These are phyloP conservation scores for Didymella arachidicola DNA, from an alignment of 2,329 filamentous ascomycete species.

Conservation along the genomic window DNA sequence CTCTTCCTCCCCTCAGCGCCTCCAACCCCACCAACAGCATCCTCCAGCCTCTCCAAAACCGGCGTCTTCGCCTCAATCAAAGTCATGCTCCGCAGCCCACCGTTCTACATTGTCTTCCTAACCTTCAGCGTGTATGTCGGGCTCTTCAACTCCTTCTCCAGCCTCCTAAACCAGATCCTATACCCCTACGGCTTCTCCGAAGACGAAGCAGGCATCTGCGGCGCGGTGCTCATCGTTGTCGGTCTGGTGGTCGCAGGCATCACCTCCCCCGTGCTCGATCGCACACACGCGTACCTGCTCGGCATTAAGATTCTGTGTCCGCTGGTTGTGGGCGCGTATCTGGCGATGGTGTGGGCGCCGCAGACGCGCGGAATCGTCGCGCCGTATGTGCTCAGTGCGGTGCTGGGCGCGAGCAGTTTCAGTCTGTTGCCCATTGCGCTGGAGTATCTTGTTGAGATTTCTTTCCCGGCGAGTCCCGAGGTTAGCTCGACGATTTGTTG, in stretches of 20 bases:
- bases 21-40: slow-evolving; percentile 77
- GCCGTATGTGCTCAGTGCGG: slow-evolving; percentile 75
- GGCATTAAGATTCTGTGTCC: slow-evolving; percentile 79
- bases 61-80: slow-evolving; percentile 63
- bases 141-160: slow-evolving; percentile 91
- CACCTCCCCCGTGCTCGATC: slow-evolving; percentile 81
- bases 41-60: slow-evolving; percentile 63
- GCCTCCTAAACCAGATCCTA: slow-evolving; percentile 89
- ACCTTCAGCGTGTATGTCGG: slow-evolving; percentile 88
- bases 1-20: slow-evolving; percentile 81
- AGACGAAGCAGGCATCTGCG: slow-evolving; percentile 86
- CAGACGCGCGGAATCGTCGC: slow-evolving; percentile 67
- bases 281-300: slow-evolving; percentile 78
- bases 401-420: slow-evolving; percentile 83
- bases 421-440: slow-evolving; percentile 81
- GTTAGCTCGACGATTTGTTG: slow-evolving; percentile 84
- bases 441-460: slow-evolving; percentile 87
- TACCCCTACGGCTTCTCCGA: slow-evolving; percentile 84
- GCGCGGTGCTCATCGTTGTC: slow-evolving; percentile 86
- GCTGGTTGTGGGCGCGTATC: slow-evolving; percentile 74
- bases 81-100: slow-evolving; percentile 61
- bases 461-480: slow-evolving; percentile 85
- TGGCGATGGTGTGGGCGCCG: slow-evolving; percentile 84
- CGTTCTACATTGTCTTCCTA: slow-evolving; percentile 81
- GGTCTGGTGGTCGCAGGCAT: slow-evolving; percentile 81